phyloP scores from a whole-genome alignment of 2,329 filamentous ascomycete genomes.

The Cladophialophora chaetospira region DNA sequence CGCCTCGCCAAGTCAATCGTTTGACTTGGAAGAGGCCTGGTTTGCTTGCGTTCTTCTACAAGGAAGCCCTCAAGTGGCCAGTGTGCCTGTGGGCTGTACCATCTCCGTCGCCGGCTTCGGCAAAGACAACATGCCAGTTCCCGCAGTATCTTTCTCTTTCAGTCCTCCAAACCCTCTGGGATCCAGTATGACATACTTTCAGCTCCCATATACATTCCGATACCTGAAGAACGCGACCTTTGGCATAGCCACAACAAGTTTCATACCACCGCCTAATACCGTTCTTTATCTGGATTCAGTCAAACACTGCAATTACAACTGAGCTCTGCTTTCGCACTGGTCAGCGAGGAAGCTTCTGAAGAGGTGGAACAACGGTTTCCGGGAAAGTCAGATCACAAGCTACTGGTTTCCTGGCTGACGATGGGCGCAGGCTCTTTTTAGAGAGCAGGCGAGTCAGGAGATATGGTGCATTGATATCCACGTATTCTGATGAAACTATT shows the following conservation, averaged over 20 bases:
- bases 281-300: conserved; percentile 1
- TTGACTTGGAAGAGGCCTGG: background rate
- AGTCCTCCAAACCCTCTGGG: background rate
- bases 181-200: background rate
- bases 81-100: background rate
- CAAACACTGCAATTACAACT: background rate
- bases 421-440: too few species aligned
- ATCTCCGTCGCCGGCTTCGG: background rate
- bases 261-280: background rate
- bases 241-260: background rate
- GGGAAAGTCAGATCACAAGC: too few species aligned
- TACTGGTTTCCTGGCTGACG: too few species aligned
- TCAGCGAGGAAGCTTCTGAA: too few species aligned
- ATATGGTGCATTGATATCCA: too few species aligned
- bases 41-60: conserved; percentile 1
- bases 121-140: background rate
- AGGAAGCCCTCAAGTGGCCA: background rate
- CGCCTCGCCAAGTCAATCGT: conserved; percentile 1
- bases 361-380: too few species aligned
- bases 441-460: too few species aligned
- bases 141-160: background rate
- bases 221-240: conserved; percentile 7
- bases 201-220: conserved; percentile 2
- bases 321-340: too few species aligned
- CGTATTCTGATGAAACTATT: too few species aligned